Conservation (phyloP, 2,329 filamentous ascomycete species). For the Chrysoporthe puriensis region DNA sequence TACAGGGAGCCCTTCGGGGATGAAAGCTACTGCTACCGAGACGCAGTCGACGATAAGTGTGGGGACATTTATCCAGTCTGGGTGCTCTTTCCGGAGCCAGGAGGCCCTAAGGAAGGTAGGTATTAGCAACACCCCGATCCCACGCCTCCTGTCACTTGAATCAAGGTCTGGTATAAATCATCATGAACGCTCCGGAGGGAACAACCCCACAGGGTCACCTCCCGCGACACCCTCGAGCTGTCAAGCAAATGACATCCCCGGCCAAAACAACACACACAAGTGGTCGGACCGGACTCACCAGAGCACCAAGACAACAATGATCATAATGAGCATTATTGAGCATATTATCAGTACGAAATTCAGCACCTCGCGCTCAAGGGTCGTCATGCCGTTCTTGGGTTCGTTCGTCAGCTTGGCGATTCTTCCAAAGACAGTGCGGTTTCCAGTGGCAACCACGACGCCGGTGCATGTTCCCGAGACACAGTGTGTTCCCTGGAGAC, state of each 20-base stretch:
- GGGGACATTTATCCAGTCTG: constrained; percentile 72
- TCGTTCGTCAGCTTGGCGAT: constrained; percentile 74
- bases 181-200: not conserved
- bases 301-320: constrained; percentile 65
- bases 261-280: too few relatives aligned
- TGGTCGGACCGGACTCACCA: constrained; percentile 53
- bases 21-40: constrained; percentile 73
- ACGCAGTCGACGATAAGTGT: constrained; percentile 75
- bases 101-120: constrained; percentile 54
- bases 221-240: too few relatives aligned
- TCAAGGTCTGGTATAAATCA: not conserved
- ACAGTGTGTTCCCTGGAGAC: constrained; percentile 79
- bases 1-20: constrained; percentile 74
- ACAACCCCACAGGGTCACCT: not conserved
- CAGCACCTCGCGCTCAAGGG: constrained; percentile 72
- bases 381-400: constrained; percentile 68
- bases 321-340: constrained; percentile 67
- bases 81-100: constrained; percentile 70
- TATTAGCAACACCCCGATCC: not conserved
- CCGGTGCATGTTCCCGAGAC: constrained; percentile 69
- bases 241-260: too few relatives aligned
- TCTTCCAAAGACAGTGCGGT: constrained; percentile 74
- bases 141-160: not conserved
- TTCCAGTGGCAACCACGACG: constrained; percentile 72
- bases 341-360: constrained; percentile 75